Base-by-base conservation (phyloP, 208 protist species). In the Trichomonas tenax region DNA sequence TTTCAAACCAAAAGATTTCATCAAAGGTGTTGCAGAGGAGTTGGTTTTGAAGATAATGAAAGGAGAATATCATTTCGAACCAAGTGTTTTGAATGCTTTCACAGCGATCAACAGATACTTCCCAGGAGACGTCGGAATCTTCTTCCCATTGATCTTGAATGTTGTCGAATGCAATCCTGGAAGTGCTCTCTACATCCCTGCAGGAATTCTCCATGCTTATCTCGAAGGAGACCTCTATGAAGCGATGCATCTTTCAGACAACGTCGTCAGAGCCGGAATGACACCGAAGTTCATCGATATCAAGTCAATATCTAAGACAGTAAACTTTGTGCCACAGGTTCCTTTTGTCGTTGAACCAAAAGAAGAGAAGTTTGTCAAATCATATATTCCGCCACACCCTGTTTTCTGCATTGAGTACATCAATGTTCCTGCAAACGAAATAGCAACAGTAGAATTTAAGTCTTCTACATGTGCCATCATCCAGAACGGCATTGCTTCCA, bases 151-250 rank as follows among this genome's bases (percentile, higher is more conserved):
- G 96, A 97, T 99, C 48, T 98, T 99, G 36, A 99, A 99, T 97
- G 98, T 98, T 95, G 96, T 99, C 0, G 95, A 97, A 41, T 96
- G 99, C 82, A 72, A 97, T 86, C 98, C 97, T 23, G 99, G 99
- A 11, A 97, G 99, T 96, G 98, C 98, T 21, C 96, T 99, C 34
- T 99, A 99, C 96, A 97, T 99, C 0, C 98, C 97, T 4, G 98
- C 99, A 93, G 99, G 99, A 96, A 98, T 99, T 97, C 99, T 99
- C 11, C 99, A 99, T 97, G 98, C 99, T 26, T 99, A 99, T 97
- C 97, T 99, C 72, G 98, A 96, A 96, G 99, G 97, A 15, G 98
- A 99, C 88, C 98, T 98, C 45, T 98, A 99, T 9, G 99, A 99
- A 97, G 98, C 98, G 96, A 99, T 98, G 97, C 96, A 96, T n/a